Percentiles rank a stretch among this genome's conserved stretches.
Evolutionary conservation across 164 flowering plant species (phyloP).

Genomic region (Vitis rupestris): DNA sequence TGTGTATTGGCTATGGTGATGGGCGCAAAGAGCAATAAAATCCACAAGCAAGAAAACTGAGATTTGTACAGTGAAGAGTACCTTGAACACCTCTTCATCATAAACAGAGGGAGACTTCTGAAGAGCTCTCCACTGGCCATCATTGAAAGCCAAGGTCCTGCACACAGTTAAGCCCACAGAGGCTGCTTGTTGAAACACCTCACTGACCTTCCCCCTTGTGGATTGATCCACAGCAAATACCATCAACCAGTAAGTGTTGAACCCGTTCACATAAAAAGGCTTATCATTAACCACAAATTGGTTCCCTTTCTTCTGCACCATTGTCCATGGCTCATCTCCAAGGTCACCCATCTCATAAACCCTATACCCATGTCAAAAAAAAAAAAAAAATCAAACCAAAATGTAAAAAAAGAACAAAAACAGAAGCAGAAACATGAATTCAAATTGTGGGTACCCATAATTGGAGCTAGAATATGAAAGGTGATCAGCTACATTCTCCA

Average conservation of each 20-base stretch:
- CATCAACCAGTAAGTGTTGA: constrained; percentile 98
- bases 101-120: constrained; percentile 85
- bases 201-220: constrained; percentile 74
- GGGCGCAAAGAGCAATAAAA: too few species aligned
- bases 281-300: constrained; percentile 62
- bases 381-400: background rate
- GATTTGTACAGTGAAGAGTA: constrained; percentile 8
- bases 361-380: constrained; percentile 22
- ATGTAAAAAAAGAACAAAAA: background rate
- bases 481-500: constrained; percentile 17
- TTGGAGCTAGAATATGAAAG: constrained; percentile 12
- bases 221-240: constrained; percentile 82
- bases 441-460: constrained; percentile 22
- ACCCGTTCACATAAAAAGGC: constrained; percentile 85
- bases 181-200: constrained; percentile 79
- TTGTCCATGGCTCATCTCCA: constrained; percentile 65
- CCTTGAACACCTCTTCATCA: constrained; percentile 91
- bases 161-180: constrained; percentile 83
- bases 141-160: constrained; percentile 97
- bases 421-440: too few species aligned
- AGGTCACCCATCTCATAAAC: constrained; percentile 18
- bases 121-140: constrained; percentile 93
- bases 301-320: constrained; percentile 78
- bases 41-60: too few species aligned
- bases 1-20: too few species aligned